Percentiles rank a stretch among this genome's conserved stretches.
These are phyloP conservation scores for Misopates orontium DNA, from an alignment of 257 asterid species.

Conservation along the genomic window DNA sequence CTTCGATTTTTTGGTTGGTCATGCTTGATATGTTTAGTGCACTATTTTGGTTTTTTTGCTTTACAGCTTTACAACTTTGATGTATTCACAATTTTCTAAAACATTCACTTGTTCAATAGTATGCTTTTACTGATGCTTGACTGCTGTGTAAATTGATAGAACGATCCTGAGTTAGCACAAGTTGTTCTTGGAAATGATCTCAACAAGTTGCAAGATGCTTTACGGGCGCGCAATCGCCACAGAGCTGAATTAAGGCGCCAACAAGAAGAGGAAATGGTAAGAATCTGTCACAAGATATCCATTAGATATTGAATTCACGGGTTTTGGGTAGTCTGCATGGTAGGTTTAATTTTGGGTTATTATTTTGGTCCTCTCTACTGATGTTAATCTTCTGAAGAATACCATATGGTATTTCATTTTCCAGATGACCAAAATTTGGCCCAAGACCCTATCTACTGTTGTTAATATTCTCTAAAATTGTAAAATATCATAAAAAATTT, in stretches of 20 bases:
- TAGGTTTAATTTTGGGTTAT: slow-evolving; percentile 9
- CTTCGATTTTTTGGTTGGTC: neutral
- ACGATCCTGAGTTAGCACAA: slow-evolving; percentile 97
- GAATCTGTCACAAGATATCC: slow-evolving; percentile 27
- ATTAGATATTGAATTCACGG: slow-evolving; percentile 17
- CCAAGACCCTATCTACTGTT: no score
- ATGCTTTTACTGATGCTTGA: slow-evolving; percentile 21
- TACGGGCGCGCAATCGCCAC: slow-evolving; percentile 74
- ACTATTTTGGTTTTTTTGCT: slow-evolving; percentile 12
- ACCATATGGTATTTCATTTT: neutral
- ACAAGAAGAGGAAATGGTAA: slow-evolving; percentile 92
- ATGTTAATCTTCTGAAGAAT: slow-evolving; percentile 1
- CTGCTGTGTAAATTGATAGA: slow-evolving; percentile 51
- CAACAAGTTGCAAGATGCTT: slow-evolving; percentile 75
- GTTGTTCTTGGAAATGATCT: slow-evolving; percentile 87
- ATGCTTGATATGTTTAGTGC: slow-evolving; percentile 13
- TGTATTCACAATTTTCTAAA: neutral
- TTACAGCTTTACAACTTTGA: slow-evolving; percentile 17
- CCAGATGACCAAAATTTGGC: neutral
- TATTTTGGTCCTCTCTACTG: neutral
- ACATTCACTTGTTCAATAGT: neutral
- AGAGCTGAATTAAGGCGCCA: slow-evolving; percentile 68
- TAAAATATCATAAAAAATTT: no score
- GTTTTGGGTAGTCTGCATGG: neutral
- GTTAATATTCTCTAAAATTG: no score